These are phyloP conservation scores for Fusarium sp. DNA, from an alignment of 2,329 filamentous ascomycete genomes.

Conservation along the genomic window DNA sequence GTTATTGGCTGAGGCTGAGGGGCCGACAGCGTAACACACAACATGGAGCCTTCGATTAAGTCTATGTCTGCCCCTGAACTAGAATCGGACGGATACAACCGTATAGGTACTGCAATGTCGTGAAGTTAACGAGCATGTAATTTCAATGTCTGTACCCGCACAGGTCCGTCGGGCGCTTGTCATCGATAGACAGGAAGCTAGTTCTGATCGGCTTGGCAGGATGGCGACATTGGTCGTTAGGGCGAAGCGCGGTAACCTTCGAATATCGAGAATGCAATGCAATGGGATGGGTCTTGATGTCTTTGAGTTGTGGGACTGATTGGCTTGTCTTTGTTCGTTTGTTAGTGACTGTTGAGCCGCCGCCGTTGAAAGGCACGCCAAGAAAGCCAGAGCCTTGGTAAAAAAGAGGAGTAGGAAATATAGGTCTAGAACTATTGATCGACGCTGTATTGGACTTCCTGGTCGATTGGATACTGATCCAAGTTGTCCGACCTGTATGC, in stretches of 20 bases:
- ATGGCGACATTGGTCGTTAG: constrained; percentile 37
- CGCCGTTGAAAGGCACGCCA: constrained; percentile 19
- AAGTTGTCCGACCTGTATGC: background rate
- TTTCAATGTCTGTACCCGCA: constrained; percentile 17
- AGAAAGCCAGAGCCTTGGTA: constrained; percentile 9
- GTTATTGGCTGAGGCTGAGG: constrained; percentile 18
- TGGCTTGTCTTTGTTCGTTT: constrained; percentile 11
- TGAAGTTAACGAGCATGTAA: constrained; percentile 22
- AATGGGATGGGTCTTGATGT: constrained; percentile 10
- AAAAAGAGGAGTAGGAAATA: constrained; percentile 1
- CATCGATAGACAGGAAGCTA: constrained; percentile 34
- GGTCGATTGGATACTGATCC: constrained; percentile 15
- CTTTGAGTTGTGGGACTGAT: constrained; percentile 7
- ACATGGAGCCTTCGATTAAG: constrained; percentile 27
- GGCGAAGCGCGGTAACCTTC: constrained; percentile 36
- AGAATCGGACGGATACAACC: constrained; percentile 12
- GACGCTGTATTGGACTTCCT: constrained; percentile 11
- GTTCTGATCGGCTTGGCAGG: constrained; percentile 28
- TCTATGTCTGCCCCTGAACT: constrained; percentile 39
- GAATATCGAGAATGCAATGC: constrained; percentile 5
- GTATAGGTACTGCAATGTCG: background rate
- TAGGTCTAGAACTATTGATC: constrained; percentile 40
- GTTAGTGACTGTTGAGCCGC: constrained; percentile 1
- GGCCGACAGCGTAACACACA: constrained; percentile 25
- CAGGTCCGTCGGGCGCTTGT: constrained; percentile 21